Percentiles rank a stretch among this genome's conserved stretches.
phyloP scores from a whole-genome alignment of 2,329 filamentous ascomycete genomes.

The Colletotrichum scovillei region DNA sequence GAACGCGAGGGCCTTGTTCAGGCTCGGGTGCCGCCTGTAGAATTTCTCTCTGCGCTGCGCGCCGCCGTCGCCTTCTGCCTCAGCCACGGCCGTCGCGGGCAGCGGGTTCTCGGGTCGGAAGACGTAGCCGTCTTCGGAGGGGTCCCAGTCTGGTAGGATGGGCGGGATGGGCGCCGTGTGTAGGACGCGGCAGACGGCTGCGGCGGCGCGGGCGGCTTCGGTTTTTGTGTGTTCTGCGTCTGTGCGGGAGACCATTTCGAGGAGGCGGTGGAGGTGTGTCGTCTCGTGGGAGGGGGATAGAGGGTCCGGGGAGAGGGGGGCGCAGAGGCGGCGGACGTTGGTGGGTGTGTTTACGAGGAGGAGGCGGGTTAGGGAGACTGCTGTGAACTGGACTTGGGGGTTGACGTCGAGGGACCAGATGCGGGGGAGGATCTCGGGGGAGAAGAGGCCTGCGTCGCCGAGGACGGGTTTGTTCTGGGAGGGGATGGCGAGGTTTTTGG shows the following conservation, averaged over 20 bases:
- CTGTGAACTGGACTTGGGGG: slow-evolving; percentile 62
- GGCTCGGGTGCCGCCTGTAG: slow-evolving; percentile 55
- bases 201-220: slow-evolving; percentile 67
- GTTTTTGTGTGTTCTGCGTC: slow-evolving; percentile 65
- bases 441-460: slow-evolving; percentile 57
- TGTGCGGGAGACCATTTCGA: slow-evolving; percentile 50
- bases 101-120: slow-evolving; percentile 32
- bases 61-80: slow-evolving; percentile 36
- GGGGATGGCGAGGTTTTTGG: slow-evolving; percentile 74
- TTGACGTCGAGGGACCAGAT: slow-evolving; percentile 64
- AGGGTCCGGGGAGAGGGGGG: slow-evolving; percentile 49
- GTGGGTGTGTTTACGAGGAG: slow-evolving; percentile 63
- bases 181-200: slow-evolving; percentile 64
- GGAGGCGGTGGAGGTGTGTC: slow-evolving; percentile 50
- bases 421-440: slow-evolving; percentile 58
- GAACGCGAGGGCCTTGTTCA: slow-evolving; percentile 58
- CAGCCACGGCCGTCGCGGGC: slow-evolving; percentile 16
- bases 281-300: slow-evolving; percentile 38
- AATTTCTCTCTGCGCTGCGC: slow-evolving; percentile 48
- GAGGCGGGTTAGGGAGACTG: slow-evolving; percentile 67
- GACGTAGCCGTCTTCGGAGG: slow-evolving; percentile 43
- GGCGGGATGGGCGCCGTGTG: slow-evolving; percentile 53
- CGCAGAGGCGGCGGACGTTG: slow-evolving; percentile 64
- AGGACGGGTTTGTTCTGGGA: slow-evolving; percentile 63
- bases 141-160: slow-evolving; percentile 48